Evolutionary conservation across 1,139 yeast genomes (phyloP).

Genomic region (Candida smagusa): DNA sequence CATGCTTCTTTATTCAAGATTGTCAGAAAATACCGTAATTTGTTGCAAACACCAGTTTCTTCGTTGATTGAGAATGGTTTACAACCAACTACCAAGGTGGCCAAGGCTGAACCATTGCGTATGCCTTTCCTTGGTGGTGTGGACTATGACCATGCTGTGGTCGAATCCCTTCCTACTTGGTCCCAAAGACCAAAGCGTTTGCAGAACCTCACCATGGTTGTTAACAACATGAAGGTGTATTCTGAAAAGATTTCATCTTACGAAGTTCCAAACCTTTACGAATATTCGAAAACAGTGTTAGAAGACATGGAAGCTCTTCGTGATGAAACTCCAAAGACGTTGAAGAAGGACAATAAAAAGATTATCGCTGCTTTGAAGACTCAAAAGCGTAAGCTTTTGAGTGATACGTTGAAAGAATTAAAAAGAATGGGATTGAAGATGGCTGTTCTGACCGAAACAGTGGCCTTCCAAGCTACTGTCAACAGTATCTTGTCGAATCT

Average conservation of each 20-base stretch:
- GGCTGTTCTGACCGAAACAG: conserved; percentile 61
- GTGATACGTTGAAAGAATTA: conserved; percentile 73
- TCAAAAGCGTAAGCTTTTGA: conserved; percentile 74
- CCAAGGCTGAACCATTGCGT: neutral
- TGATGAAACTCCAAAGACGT: conserved; percentile 71
- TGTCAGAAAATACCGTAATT: conserved; percentile 74
- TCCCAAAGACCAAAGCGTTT: conserved; percentile 52
- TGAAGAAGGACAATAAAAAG: conserved; percentile 75
- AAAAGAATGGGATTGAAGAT: conserved; percentile 73
- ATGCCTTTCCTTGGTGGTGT: neutral
- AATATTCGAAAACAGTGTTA: conserved; percentile 52
- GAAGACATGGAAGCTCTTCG: conserved; percentile 61
- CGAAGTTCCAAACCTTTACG: conserved; percentile 40
- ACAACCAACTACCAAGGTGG: conserved; percentile 1
- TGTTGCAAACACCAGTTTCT: conserved; percentile 54
- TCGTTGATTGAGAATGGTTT: conserved; percentile 64
- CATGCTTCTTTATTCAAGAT: conserved; percentile 81
- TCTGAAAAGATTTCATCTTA: conserved; percentile 32
- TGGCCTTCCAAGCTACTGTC: conserved; percentile 58
- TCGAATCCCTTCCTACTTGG: conserved; percentile 42
- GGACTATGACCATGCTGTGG: neutral
- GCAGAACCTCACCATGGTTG: conserved; percentile 48
- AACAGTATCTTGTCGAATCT: conserved; percentile 59
- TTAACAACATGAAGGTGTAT: conserved; percentile 53
- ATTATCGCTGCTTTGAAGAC: conserved; percentile 67